Conservation (phyloP, 2,329 filamentous ascomycete genomes). For the Fusarium nematophilum region DNA sequence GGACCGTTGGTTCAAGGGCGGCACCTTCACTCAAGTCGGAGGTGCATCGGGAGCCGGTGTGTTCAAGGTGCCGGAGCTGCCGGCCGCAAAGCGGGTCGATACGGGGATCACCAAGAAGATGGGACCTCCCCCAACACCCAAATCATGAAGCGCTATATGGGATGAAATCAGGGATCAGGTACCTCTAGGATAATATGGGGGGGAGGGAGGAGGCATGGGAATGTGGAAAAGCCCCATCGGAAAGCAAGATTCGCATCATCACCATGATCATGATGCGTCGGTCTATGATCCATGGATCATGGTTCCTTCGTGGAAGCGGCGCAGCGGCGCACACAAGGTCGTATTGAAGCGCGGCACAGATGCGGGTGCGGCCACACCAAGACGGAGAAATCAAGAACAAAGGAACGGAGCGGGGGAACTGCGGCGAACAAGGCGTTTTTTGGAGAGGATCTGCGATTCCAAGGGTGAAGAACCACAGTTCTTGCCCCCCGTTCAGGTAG, state of each 20-base stretch:
- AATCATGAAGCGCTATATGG: constrained; percentile 22
- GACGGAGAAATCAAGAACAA: neutral
- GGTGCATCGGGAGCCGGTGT: constrained; percentile 63
- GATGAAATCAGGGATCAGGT: neutral
- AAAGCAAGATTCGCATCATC: constrained; percentile 31
- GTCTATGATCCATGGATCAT: constrained; percentile 17
- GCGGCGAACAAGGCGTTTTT: constrained; percentile 41
- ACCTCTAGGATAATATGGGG: neutral
- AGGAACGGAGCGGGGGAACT: constrained; percentile 12
- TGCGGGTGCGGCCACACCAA: constrained; percentile 12
- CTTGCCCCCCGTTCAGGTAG: constrained; percentile 4
- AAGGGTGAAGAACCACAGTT: constrained; percentile 15
- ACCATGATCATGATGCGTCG: constrained; percentile 23
- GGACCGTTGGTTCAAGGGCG: constrained; percentile 95
- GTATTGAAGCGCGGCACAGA: neutral
- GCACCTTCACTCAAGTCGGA: constrained; percentile 92
- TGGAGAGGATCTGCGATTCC: constrained; percentile 12
- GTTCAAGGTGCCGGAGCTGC: constrained; percentile 86
- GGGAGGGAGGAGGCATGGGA: constrained; percentile 21
- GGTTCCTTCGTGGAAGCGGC: constrained; percentile 10
- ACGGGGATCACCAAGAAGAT: constrained; percentile 52
- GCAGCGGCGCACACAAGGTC: neutral
- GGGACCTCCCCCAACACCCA: constrained; percentile 48
- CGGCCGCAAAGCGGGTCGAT: constrained; percentile 75
- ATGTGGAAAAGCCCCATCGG: constrained; percentile 25